Percentiles rank a stretch among this genome's conserved stretches.
Conservation (phyloP, 179 eudicot species). For the Silene noctiflora region DNA sequence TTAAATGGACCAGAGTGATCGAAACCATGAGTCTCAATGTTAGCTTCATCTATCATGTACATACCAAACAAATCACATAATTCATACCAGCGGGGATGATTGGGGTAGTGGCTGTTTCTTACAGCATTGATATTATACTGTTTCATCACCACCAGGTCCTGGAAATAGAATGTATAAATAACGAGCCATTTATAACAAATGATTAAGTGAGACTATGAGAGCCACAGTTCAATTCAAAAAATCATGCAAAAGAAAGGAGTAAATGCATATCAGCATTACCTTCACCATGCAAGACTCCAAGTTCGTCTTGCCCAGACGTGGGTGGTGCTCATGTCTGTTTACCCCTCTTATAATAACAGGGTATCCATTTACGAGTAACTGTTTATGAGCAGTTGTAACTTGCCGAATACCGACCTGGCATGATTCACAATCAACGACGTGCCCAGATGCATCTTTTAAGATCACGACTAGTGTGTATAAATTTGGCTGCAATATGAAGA, state of each 20-base stretch:
- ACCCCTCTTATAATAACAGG: constrained; percentile 87
- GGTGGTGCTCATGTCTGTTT: constrained; percentile 95
- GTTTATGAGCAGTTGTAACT: constrained; percentile 77
- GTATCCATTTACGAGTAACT: constrained; percentile 87
- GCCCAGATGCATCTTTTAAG: constrained; percentile 76
- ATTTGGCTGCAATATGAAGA: constrained; percentile 63
- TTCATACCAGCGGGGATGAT: constrained; percentile 97
- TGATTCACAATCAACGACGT: constrained; percentile 85
- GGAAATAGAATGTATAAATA: constrained; percentile 10
- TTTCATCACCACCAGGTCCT: constrained; percentile 98
- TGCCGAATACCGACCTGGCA: constrained; percentile 85
- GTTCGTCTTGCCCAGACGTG: constrained; percentile 90
- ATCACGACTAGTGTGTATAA: constrained; percentile 76
- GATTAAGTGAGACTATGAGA: neutral
- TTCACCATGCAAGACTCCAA: constrained; percentile 92
- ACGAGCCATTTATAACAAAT: neutral
- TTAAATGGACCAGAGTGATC: constrained; percentile 63
- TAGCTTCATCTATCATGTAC: constrained; percentile 99
- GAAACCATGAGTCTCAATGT: constrained; percentile 98
- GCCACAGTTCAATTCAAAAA: constrained; percentile 1
- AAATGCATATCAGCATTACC: constrained; percentile 37
- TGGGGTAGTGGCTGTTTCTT: constrained; percentile 97
- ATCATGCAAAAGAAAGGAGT: neutral
- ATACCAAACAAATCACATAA: constrained; percentile 93
- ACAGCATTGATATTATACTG: constrained; percentile 90